phyloP scores from a whole-genome alignment of 106 monocot genomes.

The Dendrobium catenatum region DNA sequence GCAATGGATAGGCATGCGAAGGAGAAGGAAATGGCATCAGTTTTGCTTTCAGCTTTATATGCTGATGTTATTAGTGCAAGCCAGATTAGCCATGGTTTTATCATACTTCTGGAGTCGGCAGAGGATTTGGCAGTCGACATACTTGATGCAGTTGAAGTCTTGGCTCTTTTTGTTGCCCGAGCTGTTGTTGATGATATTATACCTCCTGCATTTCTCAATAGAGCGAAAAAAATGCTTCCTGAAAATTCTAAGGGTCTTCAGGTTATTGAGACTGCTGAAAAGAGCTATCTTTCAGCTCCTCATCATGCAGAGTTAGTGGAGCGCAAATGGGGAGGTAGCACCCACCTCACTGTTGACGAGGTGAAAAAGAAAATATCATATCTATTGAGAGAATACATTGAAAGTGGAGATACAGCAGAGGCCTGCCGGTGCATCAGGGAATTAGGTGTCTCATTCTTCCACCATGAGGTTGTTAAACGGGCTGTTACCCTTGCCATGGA shows the following conservation, averaged over 20 bases:
- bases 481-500: conserved; percentile 82
- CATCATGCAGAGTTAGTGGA: conserved; percentile 95
- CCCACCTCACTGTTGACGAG: conserved; percentile 84
- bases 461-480: conserved; percentile 94
- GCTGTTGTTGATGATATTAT: conserved; percentile 94
- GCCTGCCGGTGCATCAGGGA: conserved; percentile 91
- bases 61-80: conserved; percentile 58
- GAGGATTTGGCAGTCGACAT: conserved; percentile 93
- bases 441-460: conserved; percentile 78
- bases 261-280: conserved; percentile 78
- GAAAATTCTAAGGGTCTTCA: conserved; percentile 56
- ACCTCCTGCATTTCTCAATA: conserved; percentile 71
- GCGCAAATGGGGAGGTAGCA: conserved; percentile 84
- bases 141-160: conserved; percentile 70
- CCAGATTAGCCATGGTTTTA: conserved; percentile 72
- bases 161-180: conserved; percentile 91
- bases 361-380: conserved; percentile 76
- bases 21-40: conserved; percentile 97
- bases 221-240: conserved; percentile 37
- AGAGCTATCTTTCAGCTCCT: conserved; percentile 92
- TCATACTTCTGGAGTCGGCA: conserved; percentile 68
- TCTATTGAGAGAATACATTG: conserved; percentile 66
- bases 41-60: conserved; percentile 78
- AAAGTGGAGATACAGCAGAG: conserved; percentile 69
- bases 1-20: conserved; percentile 95